These are phyloP conservation scores for Tympanopsis confertula DNA, from an alignment of 2,329 filamentous ascomycete genomes.

Conservation along the genomic window DNA sequence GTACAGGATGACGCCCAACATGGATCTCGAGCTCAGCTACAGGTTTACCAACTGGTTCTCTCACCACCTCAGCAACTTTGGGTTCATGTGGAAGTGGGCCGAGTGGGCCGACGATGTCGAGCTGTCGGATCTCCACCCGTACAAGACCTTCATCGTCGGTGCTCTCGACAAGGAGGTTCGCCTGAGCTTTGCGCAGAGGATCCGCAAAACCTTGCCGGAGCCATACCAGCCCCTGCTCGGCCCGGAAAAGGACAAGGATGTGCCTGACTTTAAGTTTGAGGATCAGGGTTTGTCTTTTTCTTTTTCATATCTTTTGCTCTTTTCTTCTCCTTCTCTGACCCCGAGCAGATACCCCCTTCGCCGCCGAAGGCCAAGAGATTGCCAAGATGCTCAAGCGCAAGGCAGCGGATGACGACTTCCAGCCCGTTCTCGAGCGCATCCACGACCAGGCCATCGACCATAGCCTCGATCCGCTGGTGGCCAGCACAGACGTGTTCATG, in stretches of 20 bases:
- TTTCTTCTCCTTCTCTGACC: constrained; percentile 8
- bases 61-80: constrained; percentile 96
- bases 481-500: constrained; percentile 87
- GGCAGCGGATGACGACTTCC: constrained; percentile 75
- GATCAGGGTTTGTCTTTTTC: constrained; percentile 47
- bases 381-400: constrained; percentile 72
- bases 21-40: constrained; percentile 78
- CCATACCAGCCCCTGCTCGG: constrained; percentile 73
- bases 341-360: constrained; percentile 61
- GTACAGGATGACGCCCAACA: constrained; percentile 68
- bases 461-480: constrained; percentile 66
- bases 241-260: constrained; percentile 83
- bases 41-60: constrained; percentile 96
- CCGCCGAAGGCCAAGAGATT: constrained; percentile 73
- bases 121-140: constrained; percentile 66
- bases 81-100: constrained; percentile 98
- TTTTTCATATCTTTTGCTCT: neutral
- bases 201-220: constrained; percentile 82
- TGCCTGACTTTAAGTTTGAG: constrained; percentile 87
- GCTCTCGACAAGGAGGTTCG: constrained; percentile 94
- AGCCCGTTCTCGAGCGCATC: constrained; percentile 68
- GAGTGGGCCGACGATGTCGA: constrained; percentile 87
- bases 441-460: constrained; percentile 64
- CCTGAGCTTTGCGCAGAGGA: constrained; percentile 87
- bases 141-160: constrained; percentile 85